Conservation (phyloP, 2,329 filamentous ascomycete species). For the Diplodia scrobiculata region DNA sequence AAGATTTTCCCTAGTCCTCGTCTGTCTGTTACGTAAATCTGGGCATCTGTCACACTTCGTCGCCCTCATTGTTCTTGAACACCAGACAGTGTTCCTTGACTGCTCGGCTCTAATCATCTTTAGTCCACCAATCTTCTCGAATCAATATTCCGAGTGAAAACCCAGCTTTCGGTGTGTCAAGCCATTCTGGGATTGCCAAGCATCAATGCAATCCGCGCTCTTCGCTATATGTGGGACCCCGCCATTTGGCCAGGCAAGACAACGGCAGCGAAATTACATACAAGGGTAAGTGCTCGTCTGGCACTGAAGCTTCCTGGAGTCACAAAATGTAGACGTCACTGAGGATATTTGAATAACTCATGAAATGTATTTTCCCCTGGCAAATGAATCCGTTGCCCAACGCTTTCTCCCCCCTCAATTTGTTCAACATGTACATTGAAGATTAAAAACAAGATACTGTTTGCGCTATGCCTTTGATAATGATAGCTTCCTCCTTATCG, state of each 20-base stretch:
- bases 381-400: too few relatives aligned
- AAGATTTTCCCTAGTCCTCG: fast-evolving
- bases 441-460: too few relatives aligned
- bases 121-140: background rate
- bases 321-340: too few relatives aligned
- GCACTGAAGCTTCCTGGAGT: too few relatives aligned
- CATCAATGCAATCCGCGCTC: background rate
- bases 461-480: too few relatives aligned
- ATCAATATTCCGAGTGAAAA: background rate
- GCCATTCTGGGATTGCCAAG: background rate
- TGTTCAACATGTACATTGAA: too few relatives aligned
- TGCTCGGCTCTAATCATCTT: background rate
- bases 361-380: too few relatives aligned
- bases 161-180: background rate
- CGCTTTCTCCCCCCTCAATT: too few relatives aligned
- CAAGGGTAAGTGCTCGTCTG: too few relatives aligned
- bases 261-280: too few relatives aligned
- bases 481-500: too few relatives aligned
- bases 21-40: background rate
- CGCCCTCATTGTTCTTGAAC: background rate
- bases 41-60: background rate
- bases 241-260: background rate
- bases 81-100: background rate
- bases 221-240: background rate
- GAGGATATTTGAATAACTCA: too few relatives aligned